phyloP scores from a whole-genome alignment of 169 alveolate species.

The Plasmodium cynomolgi region DNA sequence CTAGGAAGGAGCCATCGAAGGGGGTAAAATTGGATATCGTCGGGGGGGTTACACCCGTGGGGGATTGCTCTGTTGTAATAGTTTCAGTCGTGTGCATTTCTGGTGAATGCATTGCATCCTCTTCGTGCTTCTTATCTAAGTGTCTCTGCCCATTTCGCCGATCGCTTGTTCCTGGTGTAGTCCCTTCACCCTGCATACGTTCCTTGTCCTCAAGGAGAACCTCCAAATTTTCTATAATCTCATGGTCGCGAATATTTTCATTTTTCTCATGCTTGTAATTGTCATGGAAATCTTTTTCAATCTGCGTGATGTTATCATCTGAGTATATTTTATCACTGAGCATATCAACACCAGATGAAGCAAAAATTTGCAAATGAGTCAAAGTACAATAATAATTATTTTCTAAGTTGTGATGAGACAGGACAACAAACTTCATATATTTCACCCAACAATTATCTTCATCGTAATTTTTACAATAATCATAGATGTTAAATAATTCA shows the following conservation, averaged over 20 bases:
- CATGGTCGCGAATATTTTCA: constrained; percentile 19
- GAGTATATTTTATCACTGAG: constrained; percentile 74
- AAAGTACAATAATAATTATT: constrained; percentile 88
- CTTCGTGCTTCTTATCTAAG: neutral
- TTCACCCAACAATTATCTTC: constrained; percentile 83
- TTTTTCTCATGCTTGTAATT: constrained; percentile 25
- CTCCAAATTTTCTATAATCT: constrained; percentile 27
- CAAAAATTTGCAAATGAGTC: constrained; percentile 87
- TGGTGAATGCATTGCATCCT: neutral
- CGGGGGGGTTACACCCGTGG: neutral
- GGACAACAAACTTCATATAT: constrained; percentile 82
- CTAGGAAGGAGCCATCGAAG: constrained; percentile 1
- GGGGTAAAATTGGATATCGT: neutral
- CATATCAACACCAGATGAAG: constrained; percentile 88
- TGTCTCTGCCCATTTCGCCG: neutral
- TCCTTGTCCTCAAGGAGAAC: constrained; percentile 19
- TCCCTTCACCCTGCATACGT: neutral
- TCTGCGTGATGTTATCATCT: constrained; percentile 28
- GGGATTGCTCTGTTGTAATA: neutral
- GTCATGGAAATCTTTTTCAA: constrained; percentile 36
- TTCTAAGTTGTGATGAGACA: constrained; percentile 85
- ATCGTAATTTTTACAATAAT: constrained; percentile 79
- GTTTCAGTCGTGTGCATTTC: neutral
- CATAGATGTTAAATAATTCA: constrained; percentile 85
- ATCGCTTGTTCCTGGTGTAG: neutral